Base-by-base conservation (phyloP, 1,284 basidiomycete genomes). In the Phellinidium pouzarii region DNA sequence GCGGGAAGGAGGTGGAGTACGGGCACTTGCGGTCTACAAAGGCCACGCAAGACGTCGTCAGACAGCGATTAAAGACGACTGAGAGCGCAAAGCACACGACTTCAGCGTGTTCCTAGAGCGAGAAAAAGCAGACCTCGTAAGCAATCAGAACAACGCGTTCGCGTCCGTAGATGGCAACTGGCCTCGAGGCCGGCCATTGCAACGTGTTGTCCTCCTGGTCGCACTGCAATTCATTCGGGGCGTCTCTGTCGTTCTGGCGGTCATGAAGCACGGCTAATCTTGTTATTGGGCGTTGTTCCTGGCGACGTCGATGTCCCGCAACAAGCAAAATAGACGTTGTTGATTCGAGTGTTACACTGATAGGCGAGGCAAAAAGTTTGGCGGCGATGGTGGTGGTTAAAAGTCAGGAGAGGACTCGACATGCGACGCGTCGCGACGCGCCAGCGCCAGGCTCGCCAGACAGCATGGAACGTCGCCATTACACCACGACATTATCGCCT, bases 101-200 rank as follows among this genome's bases (percentile, higher is more conserved):
- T 52, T 46, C 51, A 52, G 37, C 37, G 19, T 17, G 37, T 40
- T 25, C 20, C 11, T 44, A 3, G 43, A 44, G 34, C 17, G 34
- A 38, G 29, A 40, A 31, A 4, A 22, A 31, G 20, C 22, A 50
- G 37, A 11, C n/a, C 11, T 40, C 26, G 17, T 17, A 26, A 41
- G 27, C 14, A 34, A 17, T 17, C 20, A 27, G 7, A 14, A 34
- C 31, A 34, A 34, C 31, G 31, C 19, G 44, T 29, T 40, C n/a
- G 20, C 25, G 31, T 14, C 44, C 51, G 4, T 26, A 34, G 7
- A 25, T 38, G 51, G 44, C 19, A 52, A 46, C 29, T 38, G 20
- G 53, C 53, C 53, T 54, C 53, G 53, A 54, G 53, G 53, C 53
- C 23, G 22, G 14, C 37, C 23, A n/a, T 19, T n/a, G 31, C 53